Base-by-base conservation (phyloP, 148 eudicot species). In the Chenopodium quinoa region DNA sequence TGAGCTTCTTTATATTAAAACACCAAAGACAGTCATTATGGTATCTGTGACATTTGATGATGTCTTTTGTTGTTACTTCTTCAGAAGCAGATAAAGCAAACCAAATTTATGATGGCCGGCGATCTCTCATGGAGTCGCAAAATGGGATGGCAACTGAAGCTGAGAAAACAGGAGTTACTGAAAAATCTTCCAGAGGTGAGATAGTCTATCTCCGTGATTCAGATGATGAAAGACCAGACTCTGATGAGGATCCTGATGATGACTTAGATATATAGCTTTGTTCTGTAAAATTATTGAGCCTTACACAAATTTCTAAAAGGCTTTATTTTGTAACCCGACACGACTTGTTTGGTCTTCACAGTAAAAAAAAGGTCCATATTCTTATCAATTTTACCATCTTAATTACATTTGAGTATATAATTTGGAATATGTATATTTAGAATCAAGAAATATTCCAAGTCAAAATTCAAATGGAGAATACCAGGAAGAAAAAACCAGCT, bases 151-250 rank as follows among this genome's bases (percentile, higher is more conserved):
- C 32, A 52, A 66, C 68, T 52, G 81, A 87, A 73, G 74, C 71
- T 9, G 93, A 89, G 80, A 87, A 88, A 66, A 37, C 75, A 71
- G 81, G 71, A 46, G 73, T 56, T 12, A 54, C 62, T 17, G 91
- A 85, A 78, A 91, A 85, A 75, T 82, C 93, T 75, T 90, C 88
- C 37, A 85, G 34, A 83, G 98, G 99, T 13, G 97, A 93, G 88
- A 96, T 96, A 11, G 82, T 90, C 71, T 96, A 96, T 83, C 78
- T 91, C 75, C 98, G 99, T 73, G 99, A 96, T 89, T 96, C 99
- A 79, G 98, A 96, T 68, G 99, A 96, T 83, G 99, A 96, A 85
- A 88, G 85, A 90, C 98, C 98, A 27, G 99, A 96, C 84, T 96
- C 88, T 11, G 88, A 86, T 68, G 88, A 86, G 66, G 88, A 86